Conservation (phyloP, 352 stramenopile species). For the Blastocystis sp. region DNA sequence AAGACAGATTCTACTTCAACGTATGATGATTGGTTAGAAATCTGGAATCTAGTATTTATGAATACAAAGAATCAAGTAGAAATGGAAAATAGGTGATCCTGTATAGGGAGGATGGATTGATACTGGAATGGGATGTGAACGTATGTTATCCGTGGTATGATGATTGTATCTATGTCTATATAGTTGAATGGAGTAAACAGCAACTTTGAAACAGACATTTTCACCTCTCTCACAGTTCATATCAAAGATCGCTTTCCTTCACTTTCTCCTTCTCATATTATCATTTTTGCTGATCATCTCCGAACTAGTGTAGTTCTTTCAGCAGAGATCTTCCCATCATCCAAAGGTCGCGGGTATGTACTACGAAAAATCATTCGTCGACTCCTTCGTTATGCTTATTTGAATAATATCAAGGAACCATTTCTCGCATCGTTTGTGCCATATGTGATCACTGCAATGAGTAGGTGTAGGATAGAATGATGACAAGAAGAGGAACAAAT, state of each 20-base stretch:
- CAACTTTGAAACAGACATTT: slow-evolving; percentile 93
- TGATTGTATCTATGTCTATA: neutral
- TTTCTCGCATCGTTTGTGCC: slow-evolving; percentile 66
- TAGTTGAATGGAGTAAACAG: slow-evolving; percentile 80
- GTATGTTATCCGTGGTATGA: slow-evolving; percentile 78
- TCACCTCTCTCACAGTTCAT: slow-evolving; percentile 77
- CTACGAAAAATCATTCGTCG: slow-evolving; percentile 85
- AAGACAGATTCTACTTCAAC: slow-evolving; percentile 16
- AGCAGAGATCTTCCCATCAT: slow-evolving; percentile 86
- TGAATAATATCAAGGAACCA: slow-evolving; percentile 68
- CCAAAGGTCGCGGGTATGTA: slow-evolving; percentile 88
- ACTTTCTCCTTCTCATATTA: neutral
- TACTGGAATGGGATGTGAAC: slow-evolving; percentile 92
- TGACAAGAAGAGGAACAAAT: slow-evolving; percentile 19
- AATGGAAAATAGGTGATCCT: neutral
- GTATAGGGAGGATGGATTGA: slow-evolving; percentile 78
- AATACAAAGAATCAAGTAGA: slow-evolving; percentile 74
- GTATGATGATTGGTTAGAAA: slow-evolving; percentile 68
- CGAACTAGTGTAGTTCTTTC: slow-evolving; percentile 85
- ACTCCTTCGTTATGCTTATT: slow-evolving; percentile 71
- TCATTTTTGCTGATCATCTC: slow-evolving; percentile 88
- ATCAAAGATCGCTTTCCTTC: slow-evolving; percentile 63
- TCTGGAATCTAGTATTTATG: slow-evolving; percentile 97
- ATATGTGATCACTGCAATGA: slow-evolving; percentile 1
- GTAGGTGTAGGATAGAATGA: neutral